Conservation (phyloP, 331 rosid genomes). For the Prunus yedoensis region DNA sequence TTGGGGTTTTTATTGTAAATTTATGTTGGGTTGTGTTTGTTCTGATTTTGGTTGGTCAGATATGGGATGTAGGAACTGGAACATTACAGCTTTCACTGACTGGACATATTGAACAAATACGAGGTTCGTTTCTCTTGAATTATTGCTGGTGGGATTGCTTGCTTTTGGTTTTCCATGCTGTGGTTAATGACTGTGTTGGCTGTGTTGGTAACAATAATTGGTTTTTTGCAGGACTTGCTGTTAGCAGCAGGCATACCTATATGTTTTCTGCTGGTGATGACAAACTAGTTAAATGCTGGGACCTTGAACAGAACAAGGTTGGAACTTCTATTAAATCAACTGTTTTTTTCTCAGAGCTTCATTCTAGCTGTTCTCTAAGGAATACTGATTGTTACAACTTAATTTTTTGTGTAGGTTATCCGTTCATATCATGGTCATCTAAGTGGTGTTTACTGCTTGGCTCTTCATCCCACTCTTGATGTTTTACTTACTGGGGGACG, state of each 20-base stretch:
- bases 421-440: constrained; percentile 98
- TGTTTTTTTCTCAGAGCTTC: background rate
- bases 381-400: constrained; percentile 15
- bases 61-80: constrained; percentile 97
- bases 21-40: background rate
- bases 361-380: background rate
- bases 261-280: constrained; percentile 99
- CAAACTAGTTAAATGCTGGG: constrained; percentile 99
- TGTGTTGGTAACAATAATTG: constrained; percentile 10
- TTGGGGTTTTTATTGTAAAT: background rate
- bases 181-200: constrained; percentile 5
- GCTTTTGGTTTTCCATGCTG: constrained; percentile 10
- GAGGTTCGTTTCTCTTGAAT: constrained; percentile 56
- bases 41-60: constrained; percentile 56
- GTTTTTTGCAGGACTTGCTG: constrained; percentile 74
- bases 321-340: constrained; percentile 5
- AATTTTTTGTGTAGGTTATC: constrained; percentile 60
- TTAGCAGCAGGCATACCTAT: constrained; percentile 84
- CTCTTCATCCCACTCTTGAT: constrained; percentile 95
- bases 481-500: constrained; percentile 93
- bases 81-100: constrained; percentile 84
- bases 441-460: constrained; percentile 98
- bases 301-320: constrained; percentile 98
- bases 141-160: constrained; percentile 8
- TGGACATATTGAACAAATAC: constrained; percentile 92